phyloP scores from a whole-genome alignment of 2,329 filamentous ascomycete genomes.

The Basipetospora chlamydospora region DNA sequence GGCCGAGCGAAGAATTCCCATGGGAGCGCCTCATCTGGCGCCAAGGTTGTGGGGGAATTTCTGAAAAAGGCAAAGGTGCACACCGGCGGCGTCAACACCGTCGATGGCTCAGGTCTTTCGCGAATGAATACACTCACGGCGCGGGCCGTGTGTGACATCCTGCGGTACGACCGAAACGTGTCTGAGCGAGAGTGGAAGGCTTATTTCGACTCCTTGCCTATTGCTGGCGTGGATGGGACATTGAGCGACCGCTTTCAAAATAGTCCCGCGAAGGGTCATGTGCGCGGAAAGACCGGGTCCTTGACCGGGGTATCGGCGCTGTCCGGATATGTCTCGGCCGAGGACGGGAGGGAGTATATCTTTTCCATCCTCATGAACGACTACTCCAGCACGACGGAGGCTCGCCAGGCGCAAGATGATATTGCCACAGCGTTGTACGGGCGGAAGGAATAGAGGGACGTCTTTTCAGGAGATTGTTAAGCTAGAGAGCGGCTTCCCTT shows the following conservation, averaged over 20 bases:
- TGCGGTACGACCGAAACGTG: background rate
- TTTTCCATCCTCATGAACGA: slow-evolving; percentile 5
- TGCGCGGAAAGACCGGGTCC: slow-evolving; percentile 1
- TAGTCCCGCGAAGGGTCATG: background rate
- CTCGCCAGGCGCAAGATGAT: slow-evolving; percentile 4
- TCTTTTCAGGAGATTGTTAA: too few species aligned
- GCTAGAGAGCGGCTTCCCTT: too few species aligned
- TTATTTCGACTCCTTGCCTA: slow-evolving; percentile 3
- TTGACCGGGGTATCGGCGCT: slow-evolving; percentile 2
- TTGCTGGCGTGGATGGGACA: slow-evolving; percentile 3
- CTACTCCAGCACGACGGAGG: slow-evolving; percentile 1
- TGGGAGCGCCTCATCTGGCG: background rate
- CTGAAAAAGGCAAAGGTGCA: background rate
- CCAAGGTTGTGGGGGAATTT: background rate
- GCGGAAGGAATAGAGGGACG: too few species aligned
- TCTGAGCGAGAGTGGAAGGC: background rate
- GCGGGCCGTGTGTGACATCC: background rate
- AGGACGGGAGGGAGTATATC: slow-evolving; percentile 3
- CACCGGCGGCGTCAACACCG: background rate
- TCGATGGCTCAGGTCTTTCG: slow-evolving; percentile 3
- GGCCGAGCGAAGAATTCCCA: background rate
- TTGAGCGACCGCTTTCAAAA: background rate
- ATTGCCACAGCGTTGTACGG: slow-evolving; percentile 5
- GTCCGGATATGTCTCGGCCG: slow-evolving; percentile 3
- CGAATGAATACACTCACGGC: slow-evolving; percentile 1